Evolutionary conservation across 2,329 filamentous ascomycete genomes (phyloP).

Genomic region (Cladosporium colombiae): DNA sequence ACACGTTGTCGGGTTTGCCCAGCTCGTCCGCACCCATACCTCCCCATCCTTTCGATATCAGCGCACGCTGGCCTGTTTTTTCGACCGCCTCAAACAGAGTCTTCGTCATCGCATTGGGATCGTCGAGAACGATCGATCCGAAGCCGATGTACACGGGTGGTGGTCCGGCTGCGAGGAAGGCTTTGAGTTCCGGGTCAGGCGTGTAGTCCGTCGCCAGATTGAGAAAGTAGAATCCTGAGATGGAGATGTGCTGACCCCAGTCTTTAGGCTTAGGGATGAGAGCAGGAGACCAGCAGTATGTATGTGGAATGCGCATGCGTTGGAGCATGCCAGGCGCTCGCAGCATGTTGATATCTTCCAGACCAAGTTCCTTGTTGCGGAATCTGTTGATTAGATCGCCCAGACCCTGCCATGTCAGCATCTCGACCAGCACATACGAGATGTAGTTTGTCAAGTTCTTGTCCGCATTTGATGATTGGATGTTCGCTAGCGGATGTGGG

Average conservation of each 20-base stretch:
- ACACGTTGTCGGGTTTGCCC: constrained; percentile 45
- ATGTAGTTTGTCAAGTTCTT: constrained; percentile 77
- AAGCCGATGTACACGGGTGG: constrained; percentile 82
- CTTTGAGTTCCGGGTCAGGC: constrained; percentile 64
- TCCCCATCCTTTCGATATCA: constrained; percentile 59
- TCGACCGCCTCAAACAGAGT: constrained; percentile 72
- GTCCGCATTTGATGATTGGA: constrained; percentile 74
- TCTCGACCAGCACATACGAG: constrained; percentile 81
- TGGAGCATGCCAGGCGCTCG: constrained; percentile 80
- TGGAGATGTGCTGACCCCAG: constrained; percentile 70
- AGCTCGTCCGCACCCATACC: constrained; percentile 45
- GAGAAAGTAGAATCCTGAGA: constrained; percentile 77
- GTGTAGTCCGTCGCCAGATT: constrained; percentile 66
- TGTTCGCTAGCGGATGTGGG: constrained; percentile 81
- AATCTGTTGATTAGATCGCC: constrained; percentile 92
- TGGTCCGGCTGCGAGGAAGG: constrained; percentile 67
- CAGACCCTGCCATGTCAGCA: constrained; percentile 90
- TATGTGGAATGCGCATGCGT: constrained; percentile 76
- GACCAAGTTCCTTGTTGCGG: constrained; percentile 69
- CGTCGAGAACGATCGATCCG: constrained; percentile 78
- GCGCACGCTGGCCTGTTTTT: constrained; percentile 51
- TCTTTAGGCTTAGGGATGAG: constrained; percentile 78
- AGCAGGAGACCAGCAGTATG: constrained; percentile 88
- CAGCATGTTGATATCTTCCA: constrained; percentile 76
- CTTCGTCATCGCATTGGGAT: constrained; percentile 69